phyloP scores from a whole-genome alignment of 2,329 filamentous ascomycete species.

The Diaporthe sp. region DNA sequence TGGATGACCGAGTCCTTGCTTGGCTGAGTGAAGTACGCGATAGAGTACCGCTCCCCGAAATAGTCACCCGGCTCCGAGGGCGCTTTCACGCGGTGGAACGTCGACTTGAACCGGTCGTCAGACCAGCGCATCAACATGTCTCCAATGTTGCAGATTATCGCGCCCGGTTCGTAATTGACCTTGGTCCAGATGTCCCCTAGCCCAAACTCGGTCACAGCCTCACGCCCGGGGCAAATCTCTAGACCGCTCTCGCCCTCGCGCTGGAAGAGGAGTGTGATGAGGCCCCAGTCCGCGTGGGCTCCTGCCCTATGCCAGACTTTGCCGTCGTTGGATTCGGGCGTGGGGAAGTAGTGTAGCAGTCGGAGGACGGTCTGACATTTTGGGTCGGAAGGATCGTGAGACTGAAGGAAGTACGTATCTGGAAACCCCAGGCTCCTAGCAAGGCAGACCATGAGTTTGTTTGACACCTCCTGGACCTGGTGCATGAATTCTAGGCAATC shows the following conservation, averaged over 20 bases:
- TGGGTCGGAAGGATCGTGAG: slow-evolving; percentile 62
- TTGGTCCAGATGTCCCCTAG: slow-evolving; percentile 70
- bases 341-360: slow-evolving; percentile 50
- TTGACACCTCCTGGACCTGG: slow-evolving; percentile 58
- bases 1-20: slow-evolving; percentile 67
- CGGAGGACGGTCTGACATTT: slow-evolving; percentile 68
- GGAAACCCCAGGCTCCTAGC: slow-evolving; percentile 66
- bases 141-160: slow-evolving; percentile 71
- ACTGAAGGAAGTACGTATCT: slow-evolving; percentile 67
- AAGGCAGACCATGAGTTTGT: slow-evolving; percentile 69
- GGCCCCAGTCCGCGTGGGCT: slow-evolving; percentile 71
- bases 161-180: slow-evolving; percentile 61
- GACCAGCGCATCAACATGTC: slow-evolving; percentile 72
- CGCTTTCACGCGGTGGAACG: slow-evolving; percentile 65
- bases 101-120: slow-evolving; percentile 73
- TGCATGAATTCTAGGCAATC: slow-evolving; percentile 53
- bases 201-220: slow-evolving; percentile 67
- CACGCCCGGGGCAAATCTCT: slow-evolving; percentile 71
- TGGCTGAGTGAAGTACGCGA: slow-evolving; percentile 74
- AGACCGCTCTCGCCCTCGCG: slow-evolving; percentile 67
- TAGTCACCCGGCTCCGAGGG: slow-evolving; percentile 55
- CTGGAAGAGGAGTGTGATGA: slow-evolving; percentile 72
- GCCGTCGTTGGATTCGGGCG: slow-evolving; percentile 41
- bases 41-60: slow-evolving; percentile 68
- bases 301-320: slow-evolving; percentile 66